Base-by-base conservation (phyloP, 257 asterid species). In the Nicotiana otophora region DNA sequence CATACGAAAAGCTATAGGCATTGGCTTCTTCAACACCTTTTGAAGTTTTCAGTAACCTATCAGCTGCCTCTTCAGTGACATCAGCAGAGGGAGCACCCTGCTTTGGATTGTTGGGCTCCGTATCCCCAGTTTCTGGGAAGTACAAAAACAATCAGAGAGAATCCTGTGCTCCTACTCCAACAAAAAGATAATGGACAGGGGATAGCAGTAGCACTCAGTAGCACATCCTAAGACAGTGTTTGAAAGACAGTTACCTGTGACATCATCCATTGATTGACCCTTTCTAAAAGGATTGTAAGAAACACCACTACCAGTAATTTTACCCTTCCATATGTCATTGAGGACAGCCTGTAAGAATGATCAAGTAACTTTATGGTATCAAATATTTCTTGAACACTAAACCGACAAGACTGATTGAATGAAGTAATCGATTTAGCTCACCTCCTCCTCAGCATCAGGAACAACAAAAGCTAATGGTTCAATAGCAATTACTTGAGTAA, bases 401-500 rank as follows among this genome's bases (percentile, higher is more conserved):
- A 66, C 17, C 46, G 11, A 64, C 16, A 9, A 30, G 8, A n/a
- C 30, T 17, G 63, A 81, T 30, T 31, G 51, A 66, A 66, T 31
- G 30, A 39, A 62, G 77, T 23, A 82, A 83, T 46, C 3, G 39
- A 33, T 72, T 69, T 46, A 85, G 85, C 89, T 86, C 82, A 92
- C 99, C 97, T 89, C 94, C 90, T 96, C 94, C 87, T 91, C 99
- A 63, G 86, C 83, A 86, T 90, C 93, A 78, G 98, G 99, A 83
- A 87, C 90, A 82, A 93, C 92, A 91, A 94, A 94, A 85, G 98
- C 95, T 60, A 93, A 89, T 23, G 99, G 99, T 84, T 93, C 97
- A 34, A 88, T 67, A 64, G 66, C 72, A 89, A 84, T 86, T 61
- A 70, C 83, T 82, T 90, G 97, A 57, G 97, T 90, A 62, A 94